Evolutionary conservation across 345 rosid species (phyloP).

Genomic region (Raphanus raphanistrum): DNA sequence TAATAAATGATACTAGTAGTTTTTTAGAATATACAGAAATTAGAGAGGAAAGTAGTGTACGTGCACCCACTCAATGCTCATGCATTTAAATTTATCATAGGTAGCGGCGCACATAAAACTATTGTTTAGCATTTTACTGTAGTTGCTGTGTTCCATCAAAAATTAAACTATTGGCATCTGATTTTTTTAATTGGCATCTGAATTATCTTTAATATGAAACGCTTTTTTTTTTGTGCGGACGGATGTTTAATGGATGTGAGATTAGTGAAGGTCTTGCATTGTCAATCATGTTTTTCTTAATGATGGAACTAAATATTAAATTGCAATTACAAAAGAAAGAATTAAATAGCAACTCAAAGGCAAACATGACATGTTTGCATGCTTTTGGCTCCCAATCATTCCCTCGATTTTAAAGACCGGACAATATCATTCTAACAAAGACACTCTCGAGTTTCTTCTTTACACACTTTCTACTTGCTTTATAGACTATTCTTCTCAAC

Average conservation of each 20-base stretch:
- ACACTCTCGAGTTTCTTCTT: constrained; percentile 35
- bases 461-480: constrained; percentile 12
- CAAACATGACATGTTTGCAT: constrained; percentile 25
- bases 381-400: constrained; percentile 38
- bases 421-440: constrained; percentile 33
- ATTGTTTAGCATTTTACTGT: not conserved
- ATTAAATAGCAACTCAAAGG: constrained; percentile 4
- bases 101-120: not conserved
- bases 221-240: not conserved
- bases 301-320: not conserved
- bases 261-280: not conserved
- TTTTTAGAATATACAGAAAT: not conserved
- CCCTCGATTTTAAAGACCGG: constrained; percentile 24
- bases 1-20: not conserved
- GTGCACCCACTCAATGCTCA: not conserved
- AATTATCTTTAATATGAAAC: not conserved
- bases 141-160: not conserved
- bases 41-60: not conserved
- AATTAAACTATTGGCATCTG: not conserved
- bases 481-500: not conserved
- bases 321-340: too few species aligned
- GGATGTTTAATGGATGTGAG: not conserved
- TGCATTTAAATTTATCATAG: not conserved
- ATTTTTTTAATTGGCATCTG: too few species aligned
- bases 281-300: constrained; percentile 1